phyloP scores from a whole-genome alignment of 352 stramenopile genomes.

The Blastocystis sp. region DNA sequence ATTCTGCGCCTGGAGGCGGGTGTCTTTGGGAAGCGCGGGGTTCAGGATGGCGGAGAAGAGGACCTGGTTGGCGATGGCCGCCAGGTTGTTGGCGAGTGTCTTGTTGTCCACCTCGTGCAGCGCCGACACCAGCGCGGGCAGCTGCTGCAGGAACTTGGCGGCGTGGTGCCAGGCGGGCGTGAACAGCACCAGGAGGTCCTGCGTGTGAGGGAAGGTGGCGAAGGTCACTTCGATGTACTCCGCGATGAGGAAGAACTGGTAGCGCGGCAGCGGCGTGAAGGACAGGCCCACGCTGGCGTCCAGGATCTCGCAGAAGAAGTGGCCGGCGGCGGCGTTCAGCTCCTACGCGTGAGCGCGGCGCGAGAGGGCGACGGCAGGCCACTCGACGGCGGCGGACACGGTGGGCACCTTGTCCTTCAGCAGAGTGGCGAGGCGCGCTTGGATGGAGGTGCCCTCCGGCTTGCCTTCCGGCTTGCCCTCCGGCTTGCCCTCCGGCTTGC shows the following conservation, averaged over 20 bases:
- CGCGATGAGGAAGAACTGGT: constrained; percentile 14
- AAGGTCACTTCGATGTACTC: constrained; percentile 44
- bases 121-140: neutral
- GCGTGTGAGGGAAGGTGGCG: neutral
- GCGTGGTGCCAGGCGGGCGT: neutral
- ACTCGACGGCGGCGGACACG: neutral
- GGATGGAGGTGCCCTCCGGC: neutral
- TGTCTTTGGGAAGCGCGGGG: neutral
- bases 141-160: neutral
- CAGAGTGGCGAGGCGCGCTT: neutral
- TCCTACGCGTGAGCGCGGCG: neutral
- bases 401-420: neutral
- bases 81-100: constrained; percentile 51
- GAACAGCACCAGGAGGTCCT: constrained; percentile 17
- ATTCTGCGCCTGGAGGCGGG: constrained; percentile 17
- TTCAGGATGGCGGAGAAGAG: constrained; percentile 40
- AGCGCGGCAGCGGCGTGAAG: constrained; percentile 35
- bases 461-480: neutral
- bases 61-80: constrained; percentile 41
- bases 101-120: constrained; percentile 34
- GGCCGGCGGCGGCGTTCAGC: neutral
- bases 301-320: constrained; percentile 48
- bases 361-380: neutral
- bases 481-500: neutral
- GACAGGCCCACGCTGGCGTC: neutral